phyloP scores from a whole-genome alignment of 2,329 filamentous ascomycete species.

The Fusarium poae region DNA sequence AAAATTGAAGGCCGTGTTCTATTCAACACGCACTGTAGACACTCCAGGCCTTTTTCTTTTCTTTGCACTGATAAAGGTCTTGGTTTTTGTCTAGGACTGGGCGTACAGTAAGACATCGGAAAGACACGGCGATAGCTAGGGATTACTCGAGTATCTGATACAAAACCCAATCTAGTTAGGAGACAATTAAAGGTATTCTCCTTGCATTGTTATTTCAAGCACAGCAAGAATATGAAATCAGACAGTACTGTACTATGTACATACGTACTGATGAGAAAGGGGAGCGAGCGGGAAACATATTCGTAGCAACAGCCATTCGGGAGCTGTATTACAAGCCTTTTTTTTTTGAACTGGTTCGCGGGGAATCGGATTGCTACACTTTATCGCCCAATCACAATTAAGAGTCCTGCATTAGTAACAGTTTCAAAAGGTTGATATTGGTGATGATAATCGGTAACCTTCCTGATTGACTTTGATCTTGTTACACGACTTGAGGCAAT shows the following conservation, averaged over 20 bases:
- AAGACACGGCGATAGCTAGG: not conserved
- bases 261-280: not conserved
- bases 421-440: conserved; percentile 18
- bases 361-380: not conserved
- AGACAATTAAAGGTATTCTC: not conserved
- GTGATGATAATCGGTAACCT: conserved; percentile 12
- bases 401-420: conserved; percentile 5
- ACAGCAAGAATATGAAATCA: not conserved
- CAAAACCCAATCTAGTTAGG: not conserved
- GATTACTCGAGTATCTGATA: not conserved
- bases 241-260: not conserved
- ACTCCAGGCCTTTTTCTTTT: conserved; percentile 17
- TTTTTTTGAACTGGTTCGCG: not conserved
- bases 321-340: not conserved
- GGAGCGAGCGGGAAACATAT: not conserved
- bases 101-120: not conserved
- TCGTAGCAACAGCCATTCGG: not conserved
- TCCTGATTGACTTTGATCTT: not conserved
- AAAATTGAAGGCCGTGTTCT: conserved; percentile 30
- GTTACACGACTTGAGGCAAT: not conserved
- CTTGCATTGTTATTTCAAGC: not conserved
- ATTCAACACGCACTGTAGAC: conserved; percentile 13
- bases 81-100: conserved; percentile 4
- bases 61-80: not conserved
- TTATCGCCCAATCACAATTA: conserved; percentile 8